phyloP scores from a whole-genome alignment of 805 yeast genomes.

The Kuraishia floccosa region DNA sequence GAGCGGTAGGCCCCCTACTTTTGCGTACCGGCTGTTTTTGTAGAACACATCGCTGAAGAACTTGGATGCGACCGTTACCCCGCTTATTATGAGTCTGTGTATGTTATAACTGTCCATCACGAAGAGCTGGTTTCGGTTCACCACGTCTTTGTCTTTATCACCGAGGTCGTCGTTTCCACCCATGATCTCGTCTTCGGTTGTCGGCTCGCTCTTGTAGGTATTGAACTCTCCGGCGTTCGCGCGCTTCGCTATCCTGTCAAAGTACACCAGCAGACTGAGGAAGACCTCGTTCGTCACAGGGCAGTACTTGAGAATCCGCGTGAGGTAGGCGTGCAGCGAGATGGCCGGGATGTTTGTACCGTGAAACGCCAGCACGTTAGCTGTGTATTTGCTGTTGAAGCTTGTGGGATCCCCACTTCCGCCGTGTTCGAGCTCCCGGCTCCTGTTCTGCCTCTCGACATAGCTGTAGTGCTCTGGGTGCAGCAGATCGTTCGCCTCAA shows the following conservation, averaged over 20 bases:
- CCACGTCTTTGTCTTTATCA: conserved; percentile 4
- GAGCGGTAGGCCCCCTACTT: conserved; percentile 89
- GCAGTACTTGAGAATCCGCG: conserved; percentile 89
- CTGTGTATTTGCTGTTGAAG: conserved; percentile 36
- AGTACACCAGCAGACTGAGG: conserved; percentile 78
- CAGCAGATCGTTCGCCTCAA: conserved; percentile 79
- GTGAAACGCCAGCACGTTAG: conserved; percentile 79
- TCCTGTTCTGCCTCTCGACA: conserved; percentile 9
- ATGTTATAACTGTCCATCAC: conserved; percentile 95
- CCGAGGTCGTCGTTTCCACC: conserved; percentile 11
- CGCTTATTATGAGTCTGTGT: conserved; percentile 87
- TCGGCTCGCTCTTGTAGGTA: no score
- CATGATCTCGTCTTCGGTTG: conserved; percentile 4
- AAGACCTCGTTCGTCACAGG: conserved; percentile 98
- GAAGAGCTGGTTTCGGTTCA: conserved; percentile 41
- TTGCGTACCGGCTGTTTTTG: conserved; percentile 88
- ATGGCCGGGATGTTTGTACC: conserved; percentile 97
- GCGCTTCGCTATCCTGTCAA: conserved; percentile 85
- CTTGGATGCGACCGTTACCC: conserved; percentile 91
- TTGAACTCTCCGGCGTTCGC: conserved; percentile 42
- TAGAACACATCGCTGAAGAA: conserved; percentile 91
- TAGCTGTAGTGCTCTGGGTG: conserved; percentile 57
- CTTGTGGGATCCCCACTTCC: conserved; percentile 7
- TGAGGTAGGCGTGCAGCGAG: conserved; percentile 76
- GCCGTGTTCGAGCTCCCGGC: conserved; percentile 9